Evolutionary conservation across 129 eudicot genomes (phyloP).

Genomic region (Escallonia herrerae): DNA sequence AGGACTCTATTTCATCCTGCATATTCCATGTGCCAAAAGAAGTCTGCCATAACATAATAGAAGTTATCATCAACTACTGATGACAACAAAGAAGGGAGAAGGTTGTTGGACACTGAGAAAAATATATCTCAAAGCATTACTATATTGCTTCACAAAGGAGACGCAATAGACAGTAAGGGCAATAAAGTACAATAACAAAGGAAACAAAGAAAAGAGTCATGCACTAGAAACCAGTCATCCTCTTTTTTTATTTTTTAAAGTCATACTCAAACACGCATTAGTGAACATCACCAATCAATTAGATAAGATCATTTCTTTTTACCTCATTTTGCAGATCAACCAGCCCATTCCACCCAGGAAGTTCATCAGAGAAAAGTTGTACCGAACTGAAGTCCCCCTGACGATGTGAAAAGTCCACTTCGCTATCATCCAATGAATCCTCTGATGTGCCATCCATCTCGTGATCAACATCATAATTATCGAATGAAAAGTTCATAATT

Average conservation of each 20-base stretch:
- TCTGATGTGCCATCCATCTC: constrained; percentile 27
- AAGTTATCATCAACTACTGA: background rate
- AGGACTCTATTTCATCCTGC: constrained; percentile 41
- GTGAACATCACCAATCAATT: background rate
- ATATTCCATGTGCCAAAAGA: constrained; percentile 35
- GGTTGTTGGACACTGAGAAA: background rate
- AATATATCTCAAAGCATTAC: background rate
- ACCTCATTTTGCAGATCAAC: constrained; percentile 63
- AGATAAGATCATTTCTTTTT: background rate
- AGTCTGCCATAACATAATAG: constrained; percentile 28
- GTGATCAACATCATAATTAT: constrained; percentile 26
- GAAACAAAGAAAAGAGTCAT: too few species aligned
- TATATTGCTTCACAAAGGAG: too few species aligned
- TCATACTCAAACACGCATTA: too few species aligned
- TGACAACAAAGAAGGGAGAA: background rate
- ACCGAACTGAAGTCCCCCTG: constrained; percentile 23
- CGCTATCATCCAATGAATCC: constrained; percentile 63
- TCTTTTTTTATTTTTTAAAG: too few species aligned
- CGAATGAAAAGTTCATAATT: constrained; percentile 28
- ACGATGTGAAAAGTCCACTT: constrained; percentile 51
- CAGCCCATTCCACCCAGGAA: constrained; percentile 48
- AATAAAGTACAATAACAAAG: too few species aligned
- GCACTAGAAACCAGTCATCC: too few species aligned
- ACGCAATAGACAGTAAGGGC: too few species aligned
- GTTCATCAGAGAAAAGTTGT: constrained; percentile 37